phyloP scores from a whole-genome alignment of 1,284 basidiomycete species.

The Flammula alnicola region DNA sequence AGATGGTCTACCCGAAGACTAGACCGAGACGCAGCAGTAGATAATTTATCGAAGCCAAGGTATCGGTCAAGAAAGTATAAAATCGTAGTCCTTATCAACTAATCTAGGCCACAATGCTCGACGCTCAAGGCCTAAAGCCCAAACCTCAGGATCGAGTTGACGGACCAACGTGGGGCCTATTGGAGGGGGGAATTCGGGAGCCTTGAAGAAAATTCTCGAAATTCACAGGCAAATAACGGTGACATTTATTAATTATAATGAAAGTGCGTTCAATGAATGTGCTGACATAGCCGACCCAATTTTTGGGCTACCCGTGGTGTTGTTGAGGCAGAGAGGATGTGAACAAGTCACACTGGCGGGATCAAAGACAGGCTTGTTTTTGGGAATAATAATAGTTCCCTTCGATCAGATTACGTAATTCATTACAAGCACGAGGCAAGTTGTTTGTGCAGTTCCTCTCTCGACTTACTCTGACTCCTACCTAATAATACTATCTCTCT shows the following conservation, averaged over 20 bases:
- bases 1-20: slow-evolving; percentile 14
- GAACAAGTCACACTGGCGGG: slow-evolving; percentile 7
- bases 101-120: slow-evolving; percentile 3
- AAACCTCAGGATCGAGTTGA: background rate
- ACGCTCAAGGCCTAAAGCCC: slow-evolving; percentile 1
- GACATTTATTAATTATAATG: background rate
- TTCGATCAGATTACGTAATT: slow-evolving; percentile 18
- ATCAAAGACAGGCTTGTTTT: too few relatives aligned
- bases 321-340: slow-evolving; percentile 6
- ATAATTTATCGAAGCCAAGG: slow-evolving; percentile 1
- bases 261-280: background rate
- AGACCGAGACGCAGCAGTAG: slow-evolving; percentile 2
- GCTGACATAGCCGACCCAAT: slow-evolving; percentile 4
- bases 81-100: slow-evolving; percentile 2
- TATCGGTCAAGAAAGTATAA: background rate
- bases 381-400: slow-evolving; percentile 14
- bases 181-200: background rate
- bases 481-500: background rate
- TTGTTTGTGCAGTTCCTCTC: background rate
- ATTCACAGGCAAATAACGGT: slow-evolving; percentile 2
- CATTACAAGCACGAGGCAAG: background rate
- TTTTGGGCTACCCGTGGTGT: background rate
- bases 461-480: background rate
- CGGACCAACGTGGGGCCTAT: slow-evolving; percentile 6
- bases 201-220: slow-evolving; percentile 5